These are phyloP conservation scores for Xylariaceae sp. DNA, from an alignment of 2,329 filamentous ascomycete species.

Conservation along the genomic window DNA sequence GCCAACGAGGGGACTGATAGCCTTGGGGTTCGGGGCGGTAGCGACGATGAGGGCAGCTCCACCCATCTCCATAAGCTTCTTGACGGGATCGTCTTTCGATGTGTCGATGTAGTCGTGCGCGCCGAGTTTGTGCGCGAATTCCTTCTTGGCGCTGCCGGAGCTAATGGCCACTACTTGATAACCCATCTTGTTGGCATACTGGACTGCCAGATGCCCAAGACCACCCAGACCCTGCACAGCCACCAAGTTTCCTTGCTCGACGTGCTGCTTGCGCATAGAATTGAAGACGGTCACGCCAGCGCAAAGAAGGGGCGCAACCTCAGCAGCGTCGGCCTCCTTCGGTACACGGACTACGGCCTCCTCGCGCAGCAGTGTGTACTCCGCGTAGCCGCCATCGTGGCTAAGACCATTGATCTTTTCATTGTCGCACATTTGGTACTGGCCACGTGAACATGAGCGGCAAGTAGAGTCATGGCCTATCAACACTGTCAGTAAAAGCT, in stretches of 20 bases:
- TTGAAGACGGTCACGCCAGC: slow-evolving; percentile 66
- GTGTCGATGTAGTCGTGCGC: slow-evolving; percentile 61
- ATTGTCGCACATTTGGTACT: slow-evolving; percentile 69
- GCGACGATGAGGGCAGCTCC: slow-evolving; percentile 61
- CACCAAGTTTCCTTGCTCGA: slow-evolving; percentile 52
- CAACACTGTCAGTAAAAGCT: too few relatives aligned
- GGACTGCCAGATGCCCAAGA: slow-evolving; percentile 73
- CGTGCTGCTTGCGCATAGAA: slow-evolving; percentile 51
- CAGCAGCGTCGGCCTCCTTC: slow-evolving; percentile 47
- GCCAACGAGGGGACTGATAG: slow-evolving; percentile 50
- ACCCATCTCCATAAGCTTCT: slow-evolving; percentile 53
- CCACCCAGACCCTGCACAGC: slow-evolving; percentile 70
- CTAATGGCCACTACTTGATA: slow-evolving; percentile 69
- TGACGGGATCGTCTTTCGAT: slow-evolving; percentile 46
- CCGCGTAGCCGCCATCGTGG: slow-evolving; percentile 64
- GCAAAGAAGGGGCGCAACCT: slow-evolving; percentile 60
- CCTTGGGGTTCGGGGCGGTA: slow-evolving; percentile 59
- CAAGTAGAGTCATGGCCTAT: slow-evolving; percentile 61
- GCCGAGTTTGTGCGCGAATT: slow-evolving; percentile 62
- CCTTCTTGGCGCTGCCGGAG: slow-evolving; percentile 62
- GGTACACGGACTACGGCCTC: slow-evolving; percentile 61
- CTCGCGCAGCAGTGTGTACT: slow-evolving; percentile 59
- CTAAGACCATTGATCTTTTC: slow-evolving; percentile 62
- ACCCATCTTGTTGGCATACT: slow-evolving; percentile 74
- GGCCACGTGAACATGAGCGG: slow-evolving; percentile 58